Percentiles rank a stretch among this genome's conserved stretches.
Conservation (phyloP, 2,329 filamentous ascomycete species). For the Aspergillus quadrilineatus region DNA sequence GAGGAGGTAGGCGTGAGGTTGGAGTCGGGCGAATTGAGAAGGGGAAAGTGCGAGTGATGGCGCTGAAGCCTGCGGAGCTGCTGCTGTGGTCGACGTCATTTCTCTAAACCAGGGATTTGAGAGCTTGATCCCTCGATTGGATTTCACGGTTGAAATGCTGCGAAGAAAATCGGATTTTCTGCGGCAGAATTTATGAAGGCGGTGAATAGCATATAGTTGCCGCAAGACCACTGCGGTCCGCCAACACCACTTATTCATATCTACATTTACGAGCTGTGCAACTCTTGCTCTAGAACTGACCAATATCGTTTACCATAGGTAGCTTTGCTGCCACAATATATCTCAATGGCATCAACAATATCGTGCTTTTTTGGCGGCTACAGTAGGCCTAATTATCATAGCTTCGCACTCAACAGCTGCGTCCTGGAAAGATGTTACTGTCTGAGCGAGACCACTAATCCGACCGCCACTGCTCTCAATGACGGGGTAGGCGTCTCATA, state of each 20-base stretch:
- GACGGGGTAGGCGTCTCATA: too few species aligned
- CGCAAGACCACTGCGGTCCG: not conserved
- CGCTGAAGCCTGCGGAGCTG: conserved; percentile 26
- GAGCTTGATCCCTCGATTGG: not conserved
- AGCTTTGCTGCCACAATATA: too few species aligned
- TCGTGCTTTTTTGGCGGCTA: too few species aligned
- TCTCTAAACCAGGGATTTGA: not conserved
- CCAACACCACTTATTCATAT: not conserved
- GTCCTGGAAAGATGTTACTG: too few species aligned
- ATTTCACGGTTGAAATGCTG: conserved; percentile 14
- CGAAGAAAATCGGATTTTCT: conserved; percentile 21
- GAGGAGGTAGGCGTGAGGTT: conserved; percentile 83
- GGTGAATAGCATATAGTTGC: conserved; percentile 11
- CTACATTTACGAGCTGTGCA: not conserved
- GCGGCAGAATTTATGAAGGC: conserved; percentile 22
- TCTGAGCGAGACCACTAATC: too few species aligned
- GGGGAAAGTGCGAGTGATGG: conserved; percentile 58
- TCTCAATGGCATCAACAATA: too few species aligned
- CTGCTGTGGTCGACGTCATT: conserved; percentile 25
- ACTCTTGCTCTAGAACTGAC: not conserved
- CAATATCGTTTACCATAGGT: too few species aligned
- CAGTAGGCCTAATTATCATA: too few species aligned
- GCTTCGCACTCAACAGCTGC: too few species aligned
- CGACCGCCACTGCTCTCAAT: too few species aligned
- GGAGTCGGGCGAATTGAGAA: conserved; percentile 79